Evolutionary conservation across 2,329 filamentous ascomycete genomes (phyloP).

Genomic region (Colletotrichum melonis): DNA sequence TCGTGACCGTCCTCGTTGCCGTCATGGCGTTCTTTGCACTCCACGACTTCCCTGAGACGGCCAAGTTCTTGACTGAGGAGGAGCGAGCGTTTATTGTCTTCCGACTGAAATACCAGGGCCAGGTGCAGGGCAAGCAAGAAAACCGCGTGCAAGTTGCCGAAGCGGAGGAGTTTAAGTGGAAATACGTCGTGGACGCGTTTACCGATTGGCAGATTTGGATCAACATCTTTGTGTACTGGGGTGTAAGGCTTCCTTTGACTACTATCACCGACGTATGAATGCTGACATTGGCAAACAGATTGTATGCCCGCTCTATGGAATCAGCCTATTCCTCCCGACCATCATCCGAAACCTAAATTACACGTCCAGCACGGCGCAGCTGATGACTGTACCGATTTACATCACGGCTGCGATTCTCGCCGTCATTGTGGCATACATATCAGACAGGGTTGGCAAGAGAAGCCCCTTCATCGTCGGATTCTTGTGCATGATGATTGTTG

Average conservation of each 20-base stretch:
- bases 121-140: slow-evolving; percentile 38
- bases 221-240: slow-evolving; percentile 72
- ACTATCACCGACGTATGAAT: slow-evolving; percentile 38
- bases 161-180: slow-evolving; percentile 80
- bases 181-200: slow-evolving; percentile 78
- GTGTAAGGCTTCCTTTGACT: slow-evolving; percentile 58
- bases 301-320: slow-evolving; percentile 65
- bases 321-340: slow-evolving; percentile 71
- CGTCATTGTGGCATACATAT: slow-evolving; percentile 63
- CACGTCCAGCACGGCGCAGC: slow-evolving; percentile 66
- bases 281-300: slow-evolving; percentile 46
- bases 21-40: slow-evolving; percentile 76
- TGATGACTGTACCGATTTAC: slow-evolving; percentile 72
- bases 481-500: slow-evolving; percentile 64
- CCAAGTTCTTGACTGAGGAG: slow-evolving; percentile 76
- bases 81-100: slow-evolving; percentile 79
- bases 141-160: slow-evolving; percentile 60
- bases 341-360: slow-evolving; percentile 73
- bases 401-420: slow-evolving; percentile 72
- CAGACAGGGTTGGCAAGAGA: slow-evolving; percentile 64
- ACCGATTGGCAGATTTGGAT: slow-evolving; percentile 84
- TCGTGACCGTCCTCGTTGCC: slow-evolving; percentile 76
- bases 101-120: slow-evolving; percentile 74
- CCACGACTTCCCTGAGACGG: slow-evolving; percentile 84
- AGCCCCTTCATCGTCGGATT: slow-evolving; percentile 67